phyloP scores from a whole-genome alignment of 768 basidiomycete genomes.

The Hypholoma sublateritium region DNA sequence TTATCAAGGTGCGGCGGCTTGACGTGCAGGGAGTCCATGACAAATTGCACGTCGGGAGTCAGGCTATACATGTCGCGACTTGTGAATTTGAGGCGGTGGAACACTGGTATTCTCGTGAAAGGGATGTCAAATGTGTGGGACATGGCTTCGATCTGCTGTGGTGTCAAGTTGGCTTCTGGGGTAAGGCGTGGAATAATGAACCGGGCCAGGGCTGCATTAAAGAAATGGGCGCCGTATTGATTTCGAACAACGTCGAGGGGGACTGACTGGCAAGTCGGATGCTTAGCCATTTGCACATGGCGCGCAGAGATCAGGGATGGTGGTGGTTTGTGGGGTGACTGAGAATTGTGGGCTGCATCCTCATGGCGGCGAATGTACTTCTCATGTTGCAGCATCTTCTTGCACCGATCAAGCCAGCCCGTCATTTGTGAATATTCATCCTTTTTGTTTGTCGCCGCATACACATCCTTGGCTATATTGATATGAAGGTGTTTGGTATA shows the following conservation, averaged over 20 bases:
- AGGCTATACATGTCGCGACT: no score
- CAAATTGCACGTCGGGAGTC: neutral
- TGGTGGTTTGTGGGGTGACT: neutral
- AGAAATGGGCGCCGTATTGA: no score
- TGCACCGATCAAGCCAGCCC: slow-evolving; percentile 30
- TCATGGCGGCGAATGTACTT: neutral
- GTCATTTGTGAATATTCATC: slow-evolving; percentile 37
- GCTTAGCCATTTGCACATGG: no score
- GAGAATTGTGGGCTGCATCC: neutral
- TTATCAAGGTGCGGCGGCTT: no score
- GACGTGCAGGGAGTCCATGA: slow-evolving; percentile 12
- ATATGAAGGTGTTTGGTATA: slow-evolving; percentile 35
- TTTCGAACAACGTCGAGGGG: no score
- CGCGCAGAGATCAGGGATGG: no score
- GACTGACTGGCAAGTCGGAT: no score
- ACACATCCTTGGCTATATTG: slow-evolving; percentile 35
- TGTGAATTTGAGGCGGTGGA: slow-evolving; percentile 6
- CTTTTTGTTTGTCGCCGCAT: slow-evolving; percentile 22
- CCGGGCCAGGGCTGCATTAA: neutral
- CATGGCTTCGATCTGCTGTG: neutral
- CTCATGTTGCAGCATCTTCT: slow-evolving; percentile 21
- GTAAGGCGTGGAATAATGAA: neutral
- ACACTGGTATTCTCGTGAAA: neutral
- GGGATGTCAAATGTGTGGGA: neutral
- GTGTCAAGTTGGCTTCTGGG: neutral